A percentile compares a stretch with the other conserved stretches of the same genome.
Evolutionary conservation across 331 rosid genomes (phyloP).

Genomic region (Telfairia occidentalis): DNA sequence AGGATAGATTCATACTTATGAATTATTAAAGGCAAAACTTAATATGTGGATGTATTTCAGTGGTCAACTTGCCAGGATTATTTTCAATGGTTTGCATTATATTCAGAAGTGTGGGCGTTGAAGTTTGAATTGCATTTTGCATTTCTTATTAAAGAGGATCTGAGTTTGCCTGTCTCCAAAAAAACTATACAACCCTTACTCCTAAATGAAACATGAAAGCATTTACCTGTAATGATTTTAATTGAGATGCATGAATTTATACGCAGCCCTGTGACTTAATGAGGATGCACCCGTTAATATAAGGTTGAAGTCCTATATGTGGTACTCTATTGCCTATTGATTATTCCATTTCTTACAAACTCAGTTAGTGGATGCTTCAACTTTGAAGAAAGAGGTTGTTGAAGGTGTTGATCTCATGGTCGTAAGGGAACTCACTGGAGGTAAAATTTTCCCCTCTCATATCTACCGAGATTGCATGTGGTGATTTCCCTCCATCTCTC

Average conservation of each 20-base stretch:
- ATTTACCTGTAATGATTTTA: neutral
- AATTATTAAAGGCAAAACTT: neutral
- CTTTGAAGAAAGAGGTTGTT: constrained; percentile 75
- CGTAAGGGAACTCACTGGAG: constrained; percentile 91
- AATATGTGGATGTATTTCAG: neutral
- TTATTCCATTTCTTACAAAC: constrained; percentile 2
- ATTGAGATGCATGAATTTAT: neutral
- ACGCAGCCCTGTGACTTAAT: neutral
- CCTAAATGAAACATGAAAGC: neutral
- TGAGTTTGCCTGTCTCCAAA: neutral
- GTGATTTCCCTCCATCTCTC: neutral
- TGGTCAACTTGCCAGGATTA: neutral
- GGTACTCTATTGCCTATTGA: neutral
- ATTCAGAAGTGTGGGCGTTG: neutral
- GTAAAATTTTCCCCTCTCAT: constrained; percentile 23
- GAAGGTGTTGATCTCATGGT: constrained; percentile 95
- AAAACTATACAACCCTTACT: neutral
- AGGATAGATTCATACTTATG: neutral
- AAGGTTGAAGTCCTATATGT: neutral
- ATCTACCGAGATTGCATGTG: neutral
- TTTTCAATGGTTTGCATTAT: neutral
- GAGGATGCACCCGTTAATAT: neutral
- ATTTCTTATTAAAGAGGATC: neutral
- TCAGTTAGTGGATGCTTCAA: constrained; percentile 82
- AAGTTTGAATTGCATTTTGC: neutral